Conservation (phyloP, 1,284 basidiomycete genomes). For the Wolfiporia cocos region DNA sequence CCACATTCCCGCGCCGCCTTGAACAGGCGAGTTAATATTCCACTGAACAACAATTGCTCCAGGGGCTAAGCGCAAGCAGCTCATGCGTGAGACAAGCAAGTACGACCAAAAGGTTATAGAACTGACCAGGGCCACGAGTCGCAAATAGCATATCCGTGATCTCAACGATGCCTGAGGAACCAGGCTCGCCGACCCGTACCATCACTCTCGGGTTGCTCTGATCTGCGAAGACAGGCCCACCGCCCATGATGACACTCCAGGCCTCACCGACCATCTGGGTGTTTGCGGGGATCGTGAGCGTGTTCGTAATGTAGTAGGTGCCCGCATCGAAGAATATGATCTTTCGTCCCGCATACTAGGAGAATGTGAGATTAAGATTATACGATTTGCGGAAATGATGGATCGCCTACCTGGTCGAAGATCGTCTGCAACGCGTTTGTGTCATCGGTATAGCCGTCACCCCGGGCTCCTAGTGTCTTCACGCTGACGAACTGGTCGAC, state of each 20-base stretch:
- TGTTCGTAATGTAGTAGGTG: conserved; percentile 61
- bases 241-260: conserved; percentile 73
- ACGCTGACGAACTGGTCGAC: conserved; percentile 66
- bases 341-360: conserved; percentile 64
- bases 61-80: conserved; percentile 31
- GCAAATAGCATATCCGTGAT: conserved; percentile 58
- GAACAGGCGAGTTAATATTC: conserved; percentile 55
- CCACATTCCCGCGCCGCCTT: conserved; percentile 68
- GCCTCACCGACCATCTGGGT: conserved; percentile 70
- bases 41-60: conserved; percentile 72
- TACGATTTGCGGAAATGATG: no score
- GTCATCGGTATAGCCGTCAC: conserved; percentile 75
- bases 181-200: conserved; percentile 47
- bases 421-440: conserved; percentile 59
- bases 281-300: conserved; percentile 66
- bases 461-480: conserved; percentile 63
- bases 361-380: no score
- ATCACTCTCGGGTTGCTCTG: conserved; percentile 47
- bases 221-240: conserved; percentile 53
- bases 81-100: neutral
- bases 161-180: conserved; percentile 46
- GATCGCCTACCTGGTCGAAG: conserved; percentile 40
- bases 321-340: conserved; percentile 76
- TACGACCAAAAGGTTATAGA: conserved; percentile 1
- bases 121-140: conserved; percentile 37